phyloP scores from a whole-genome alignment of 2,329 filamentous ascomycete genomes.

The Aspergillus novofumigatus region DNA sequence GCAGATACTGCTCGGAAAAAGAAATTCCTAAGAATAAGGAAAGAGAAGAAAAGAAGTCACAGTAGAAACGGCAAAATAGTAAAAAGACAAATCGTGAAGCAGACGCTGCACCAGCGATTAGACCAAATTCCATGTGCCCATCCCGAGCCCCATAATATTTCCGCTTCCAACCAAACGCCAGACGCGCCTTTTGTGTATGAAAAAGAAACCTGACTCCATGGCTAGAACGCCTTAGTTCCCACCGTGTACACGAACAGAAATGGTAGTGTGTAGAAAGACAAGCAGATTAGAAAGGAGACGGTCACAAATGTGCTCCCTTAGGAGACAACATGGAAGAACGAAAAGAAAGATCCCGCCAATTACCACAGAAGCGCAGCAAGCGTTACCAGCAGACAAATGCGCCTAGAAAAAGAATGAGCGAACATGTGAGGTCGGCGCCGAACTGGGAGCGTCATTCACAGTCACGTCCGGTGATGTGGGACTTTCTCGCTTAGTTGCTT shows the following conservation, averaged over 20 bases:
- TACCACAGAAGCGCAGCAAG: too few relatives aligned
- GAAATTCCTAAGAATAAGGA: not conserved
- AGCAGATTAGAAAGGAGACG: constrained; percentile 4
- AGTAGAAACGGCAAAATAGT: constrained; percentile 13
- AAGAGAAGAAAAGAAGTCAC: constrained; percentile 8
- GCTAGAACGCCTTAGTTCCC: constrained; percentile 20
- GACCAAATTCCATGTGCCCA: constrained; percentile 12
- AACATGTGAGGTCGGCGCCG: constrained; percentile 23
- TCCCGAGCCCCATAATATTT: constrained; percentile 16
- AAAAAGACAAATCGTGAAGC: constrained; percentile 24
- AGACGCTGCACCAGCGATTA: constrained; percentile 13
- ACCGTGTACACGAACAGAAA: constrained; percentile 17
- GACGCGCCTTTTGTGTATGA: constrained; percentile 16
- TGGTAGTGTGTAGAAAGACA: constrained; percentile 1
- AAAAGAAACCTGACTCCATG: constrained; percentile 13
- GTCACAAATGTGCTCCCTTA: constrained; percentile 10
- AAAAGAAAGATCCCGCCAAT: not conserved
- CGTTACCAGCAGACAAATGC: too few relatives aligned
- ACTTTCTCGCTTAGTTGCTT: constrained; percentile 16
- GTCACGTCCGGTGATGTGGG: constrained; percentile 23
- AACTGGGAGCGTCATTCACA: constrained; percentile 30
- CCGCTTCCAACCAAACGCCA: constrained; percentile 18
- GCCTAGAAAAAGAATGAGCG: constrained; percentile 16
- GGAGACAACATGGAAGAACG: constrained; percentile 1
- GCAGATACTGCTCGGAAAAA: constrained; percentile 3